Base-by-base conservation (phyloP, 345 rosid genomes). In the Mallotus nudiflorus region DNA sequence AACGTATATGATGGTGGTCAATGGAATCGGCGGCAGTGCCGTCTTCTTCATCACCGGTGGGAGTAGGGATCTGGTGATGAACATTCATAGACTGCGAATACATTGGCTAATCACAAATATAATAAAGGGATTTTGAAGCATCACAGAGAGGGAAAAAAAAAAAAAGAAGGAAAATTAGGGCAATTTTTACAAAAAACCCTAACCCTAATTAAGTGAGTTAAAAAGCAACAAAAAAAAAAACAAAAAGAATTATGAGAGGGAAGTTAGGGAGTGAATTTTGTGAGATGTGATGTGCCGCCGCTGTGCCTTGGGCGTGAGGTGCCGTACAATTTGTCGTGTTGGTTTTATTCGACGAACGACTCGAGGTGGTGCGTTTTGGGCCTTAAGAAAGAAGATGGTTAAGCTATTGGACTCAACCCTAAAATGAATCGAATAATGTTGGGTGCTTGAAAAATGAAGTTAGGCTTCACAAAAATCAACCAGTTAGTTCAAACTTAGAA, bases 1-100 rank as follows among this genome's bases (percentile, higher is more conserved):
- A 83, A 39, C 54, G 64, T 39, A 81, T 77, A 72, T 66, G 85
- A 35, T 68, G 79, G 29, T 81, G 73, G 24, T 78, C 85, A 68
- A 86, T 75, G 58, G 86, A 73, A 37, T 84, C 87, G 22, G 63
- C 82, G 63, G 75, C 86, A 29, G 61, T 52, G 39, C 62, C 85
- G 25, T 80, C 78, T 19, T 75, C 81, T 62, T 77, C 82, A 16
- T 85, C 84, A 45, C 64, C 78, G 37, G 75, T 24, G 1, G 71
- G 16, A 59, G 70, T 66, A 69, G 67, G 39, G 29, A 87, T 80
- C 77, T 81, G 89, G 57, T 71, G 67, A 40, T 84, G 85, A 63
- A 85, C 76, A 62, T 77, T 81, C 85, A 85, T 70, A 67, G 86
- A 72, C 64, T 89, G 88, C 14, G 91, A 53, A 71, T 83, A 89